Base-by-base conservation (phyloP, 1,284 basidiomycete species). In the Chiua sp. region DNA sequence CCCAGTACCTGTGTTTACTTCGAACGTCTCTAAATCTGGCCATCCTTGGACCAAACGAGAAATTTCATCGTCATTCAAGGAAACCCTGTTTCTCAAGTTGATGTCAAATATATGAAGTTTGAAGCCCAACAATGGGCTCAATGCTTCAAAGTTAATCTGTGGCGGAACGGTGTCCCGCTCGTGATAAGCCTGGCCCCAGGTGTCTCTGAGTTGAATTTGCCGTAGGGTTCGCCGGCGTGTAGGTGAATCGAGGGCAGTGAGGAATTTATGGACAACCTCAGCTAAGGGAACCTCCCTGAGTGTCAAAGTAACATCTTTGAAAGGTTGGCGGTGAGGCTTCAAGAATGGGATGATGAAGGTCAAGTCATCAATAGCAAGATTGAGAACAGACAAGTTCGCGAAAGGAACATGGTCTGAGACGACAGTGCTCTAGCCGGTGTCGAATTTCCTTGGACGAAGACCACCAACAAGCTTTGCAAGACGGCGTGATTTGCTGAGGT, bases 41-140 rank as follows among this genome's bases (percentile, higher is more conserved):
- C 65, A 72, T 15, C 51, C 58, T 35, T 20, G 16, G 6, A 39
- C 37, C 37, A 39, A 39, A 39, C 18, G 5, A 4, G 37, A 16
- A 20, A 39, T 16, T 39, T 20, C 63, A 15, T 64, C 57, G 16
- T 70, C 67, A 16, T 57, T 33, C 48, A 68, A 48, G 12, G 56
- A 51, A 33, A 65, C 32, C 15, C 32, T n/a, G 30, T 52, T 46
- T 20, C 20, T 6, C 47, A 66, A 4, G 10, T 50, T 2, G 30
- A 64, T 4, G 6, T 51, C 32, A 28, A 57, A n/a, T 22, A 4
- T 2, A 20, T 16, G 23, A 20, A 63, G 62, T 42, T 35, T 51
- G 23, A 64, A 61, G 22, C 13, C 23, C 37, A 26, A 47, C 20
- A 64, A n/a, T 16, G 52, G 58, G 28, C 58, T 46, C 37, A 63